Evolutionary conservation across 768 basidiomycete species (phyloP).

Genomic region (Hypholoma fasciculare): DNA sequence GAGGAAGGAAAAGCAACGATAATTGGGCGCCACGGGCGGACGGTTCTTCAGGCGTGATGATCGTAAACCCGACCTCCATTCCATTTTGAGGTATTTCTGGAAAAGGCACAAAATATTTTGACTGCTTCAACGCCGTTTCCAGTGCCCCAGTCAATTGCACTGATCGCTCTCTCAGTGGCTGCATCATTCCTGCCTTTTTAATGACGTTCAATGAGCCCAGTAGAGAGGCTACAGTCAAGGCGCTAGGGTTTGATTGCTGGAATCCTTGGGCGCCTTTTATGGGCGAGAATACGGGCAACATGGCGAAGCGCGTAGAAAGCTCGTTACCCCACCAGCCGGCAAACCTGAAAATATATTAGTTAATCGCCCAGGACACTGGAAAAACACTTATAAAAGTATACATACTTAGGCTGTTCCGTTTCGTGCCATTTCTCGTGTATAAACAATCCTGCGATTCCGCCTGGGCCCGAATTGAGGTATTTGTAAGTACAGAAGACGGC

Average conservation of each 20-base stretch:
- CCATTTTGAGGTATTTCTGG: constrained; percentile 29
- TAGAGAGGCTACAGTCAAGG: constrained; percentile 76
- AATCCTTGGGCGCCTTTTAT: constrained; percentile 92
- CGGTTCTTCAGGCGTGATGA: constrained; percentile 80
- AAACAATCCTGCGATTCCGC: constrained; percentile 94
- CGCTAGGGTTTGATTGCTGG: constrained; percentile 94
- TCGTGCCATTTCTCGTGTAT: constrained; percentile 83
- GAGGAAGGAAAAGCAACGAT: constrained; percentile 77
- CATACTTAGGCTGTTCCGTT: constrained; percentile 62
- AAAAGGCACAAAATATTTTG: constrained; percentile 61
- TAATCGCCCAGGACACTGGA: constrained; percentile 7
- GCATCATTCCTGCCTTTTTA: constrained; percentile 76
- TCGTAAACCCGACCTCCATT: constrained; percentile 67
- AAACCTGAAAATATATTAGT: constrained; percentile 47
- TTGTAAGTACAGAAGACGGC: constrained; percentile 99
- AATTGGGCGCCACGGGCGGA: constrained; percentile 82
- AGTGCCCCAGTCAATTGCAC: constrained; percentile 69
- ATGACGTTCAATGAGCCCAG: constrained; percentile 84
- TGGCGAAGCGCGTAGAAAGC: constrained; percentile 81
- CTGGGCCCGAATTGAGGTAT: constrained; percentile 95
- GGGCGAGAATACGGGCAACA: constrained; percentile 83
- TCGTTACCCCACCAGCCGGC: constrained; percentile 99
- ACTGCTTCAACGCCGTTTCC: constrained; percentile 60
- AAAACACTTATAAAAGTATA: constrained; percentile 10
- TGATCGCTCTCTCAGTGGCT: constrained; percentile 66